Percentiles rank a stretch among this genome's conserved stretches.
phyloP scores from a whole-genome alignment of 176 grass and related monocot genomes.

The Carex pumila region DNA sequence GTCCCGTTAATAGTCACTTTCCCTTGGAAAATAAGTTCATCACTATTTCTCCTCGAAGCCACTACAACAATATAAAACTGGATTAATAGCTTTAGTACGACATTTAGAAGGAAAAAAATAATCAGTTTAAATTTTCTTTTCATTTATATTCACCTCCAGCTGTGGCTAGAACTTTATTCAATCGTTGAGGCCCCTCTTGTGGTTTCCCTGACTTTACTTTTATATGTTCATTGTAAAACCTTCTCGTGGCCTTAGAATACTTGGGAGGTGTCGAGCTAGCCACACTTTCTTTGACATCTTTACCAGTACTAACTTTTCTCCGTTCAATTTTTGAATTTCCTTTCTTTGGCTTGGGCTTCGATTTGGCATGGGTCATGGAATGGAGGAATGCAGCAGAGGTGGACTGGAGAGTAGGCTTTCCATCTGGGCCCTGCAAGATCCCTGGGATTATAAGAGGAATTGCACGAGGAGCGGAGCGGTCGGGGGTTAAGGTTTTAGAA shows the following conservation, averaged over 20 bases:
- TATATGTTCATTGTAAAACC: conserved; percentile 88
- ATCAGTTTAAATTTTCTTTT: background rate
- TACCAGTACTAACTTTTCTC: background rate
- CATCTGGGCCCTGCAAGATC: conserved; percentile 56
- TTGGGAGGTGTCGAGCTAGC: conserved; percentile 38
- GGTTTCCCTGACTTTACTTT: background rate
- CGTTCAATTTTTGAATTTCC: conserved; percentile 18
- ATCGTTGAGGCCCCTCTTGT: conserved; percentile 41
- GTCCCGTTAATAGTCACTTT: conserved; percentile 95
- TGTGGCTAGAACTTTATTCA: conserved; percentile 73
- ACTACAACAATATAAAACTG: conserved; percentile 35
- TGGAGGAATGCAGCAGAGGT: conserved; percentile 42
- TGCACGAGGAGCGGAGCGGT: background rate
- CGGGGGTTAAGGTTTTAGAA: conserved; percentile 21
- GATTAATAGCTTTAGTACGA: background rate
- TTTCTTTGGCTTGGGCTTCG: conserved; percentile 40
- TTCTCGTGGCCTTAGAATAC: conserved; percentile 88
- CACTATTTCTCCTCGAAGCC: conserved; percentile 78
- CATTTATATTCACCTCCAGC: conserved; percentile 51
- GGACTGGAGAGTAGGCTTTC: conserved; percentile 42
- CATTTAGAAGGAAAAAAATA: background rate
- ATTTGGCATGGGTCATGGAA: conserved; percentile 44
- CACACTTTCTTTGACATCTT: conserved; percentile 3
- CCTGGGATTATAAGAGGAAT: conserved; percentile 45
- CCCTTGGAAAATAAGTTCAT: conserved; percentile 93